A percentile compares a stretch with the other conserved stretches of the same genome.
phyloP scores from a whole-genome alignment of 495 filamentous ascomycete genomes.

The Penicillium flavigenum region DNA sequence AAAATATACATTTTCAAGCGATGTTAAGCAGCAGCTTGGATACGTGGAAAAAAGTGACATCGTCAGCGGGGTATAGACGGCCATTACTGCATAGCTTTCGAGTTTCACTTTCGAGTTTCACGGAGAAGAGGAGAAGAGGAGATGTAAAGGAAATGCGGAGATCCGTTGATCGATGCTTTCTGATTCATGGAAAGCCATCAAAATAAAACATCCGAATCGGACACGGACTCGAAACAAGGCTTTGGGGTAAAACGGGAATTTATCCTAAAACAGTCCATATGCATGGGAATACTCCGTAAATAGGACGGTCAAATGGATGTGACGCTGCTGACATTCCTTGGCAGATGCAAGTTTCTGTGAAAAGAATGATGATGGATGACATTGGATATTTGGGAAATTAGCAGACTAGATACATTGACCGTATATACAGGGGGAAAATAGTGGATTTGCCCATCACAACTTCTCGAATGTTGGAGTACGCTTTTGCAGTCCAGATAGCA shows the following conservation, averaged over 20 bases:
- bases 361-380: background rate
- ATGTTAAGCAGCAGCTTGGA: background rate
- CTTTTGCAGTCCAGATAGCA: constrained; percentile 76
- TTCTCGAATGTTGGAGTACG: constrained; percentile 84
- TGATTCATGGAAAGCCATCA: constrained; percentile 23
- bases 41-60: constrained; percentile 26
- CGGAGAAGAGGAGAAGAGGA: constrained; percentile 14
- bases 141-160: constrained; percentile 10
- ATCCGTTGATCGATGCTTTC: constrained; percentile 5
- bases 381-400: background rate
- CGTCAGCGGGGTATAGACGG: background rate
- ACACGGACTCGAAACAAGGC: background rate
- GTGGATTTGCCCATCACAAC: constrained; percentile 48
- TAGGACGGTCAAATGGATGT: too few relatives aligned
- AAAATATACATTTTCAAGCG: background rate
- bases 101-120: background rate
- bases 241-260: background rate
- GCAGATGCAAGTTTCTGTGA: too few relatives aligned
- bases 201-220: background rate
- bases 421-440: background rate
- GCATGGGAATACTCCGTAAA: too few relatives aligned
- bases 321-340: too few relatives aligned
- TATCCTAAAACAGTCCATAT: background rate
- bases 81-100: background rate
- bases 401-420: background rate